Base-by-base conservation (phyloP, 352 stramenopile species). In the Phytophthora tentaculata region DNA sequence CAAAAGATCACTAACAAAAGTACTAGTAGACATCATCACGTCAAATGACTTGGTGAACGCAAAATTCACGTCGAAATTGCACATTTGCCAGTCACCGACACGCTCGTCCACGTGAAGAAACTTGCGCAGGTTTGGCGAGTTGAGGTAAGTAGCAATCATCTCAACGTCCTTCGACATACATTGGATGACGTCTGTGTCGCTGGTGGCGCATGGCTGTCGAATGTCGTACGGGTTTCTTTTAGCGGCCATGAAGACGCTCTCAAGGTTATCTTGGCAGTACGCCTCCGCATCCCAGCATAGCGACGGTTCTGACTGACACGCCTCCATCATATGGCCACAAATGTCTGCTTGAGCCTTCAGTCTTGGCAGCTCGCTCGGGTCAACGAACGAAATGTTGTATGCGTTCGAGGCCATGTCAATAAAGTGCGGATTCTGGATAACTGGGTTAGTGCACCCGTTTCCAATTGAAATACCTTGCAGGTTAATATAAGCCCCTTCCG, bases 21-120 rank as follows among this genome's bases (percentile, higher is more conserved):
- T 56, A 24, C 88, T 81, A 61, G 94, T 98, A 32, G 95, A 83
- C 67, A 96, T 89, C 87, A 98, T 97, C 80, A 84, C 96, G 74
- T 99, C 95, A 44, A 69, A 74, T 26, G 83, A 67, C 17, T 54
- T n/a, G 13, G 51, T 69, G 66, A 99, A 98, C 22, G 86, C 84
- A 41, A 79, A 63, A 66, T 97, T 96, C 29, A 98, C 90, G 7
- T 89, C 74, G 61, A 91, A 92, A 76, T 97, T 98, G 78, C 92
- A 98, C 24, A 86, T 81, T 52, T 93, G 60, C 95, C 96, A 99
- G 52, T 72, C 24, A 23, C 54, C 32, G 1, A 81, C 63, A n/a
- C 69, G 56, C 26, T 64, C 57, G 50, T 74, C 60, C 14, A 84
- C 75, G 28, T 62, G 57, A 35, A 84, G 49, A 39, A 76, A 80